phyloP scores from a whole-genome alignment of 2,329 filamentous ascomycete species.

The Hypoxylon sp. region DNA sequence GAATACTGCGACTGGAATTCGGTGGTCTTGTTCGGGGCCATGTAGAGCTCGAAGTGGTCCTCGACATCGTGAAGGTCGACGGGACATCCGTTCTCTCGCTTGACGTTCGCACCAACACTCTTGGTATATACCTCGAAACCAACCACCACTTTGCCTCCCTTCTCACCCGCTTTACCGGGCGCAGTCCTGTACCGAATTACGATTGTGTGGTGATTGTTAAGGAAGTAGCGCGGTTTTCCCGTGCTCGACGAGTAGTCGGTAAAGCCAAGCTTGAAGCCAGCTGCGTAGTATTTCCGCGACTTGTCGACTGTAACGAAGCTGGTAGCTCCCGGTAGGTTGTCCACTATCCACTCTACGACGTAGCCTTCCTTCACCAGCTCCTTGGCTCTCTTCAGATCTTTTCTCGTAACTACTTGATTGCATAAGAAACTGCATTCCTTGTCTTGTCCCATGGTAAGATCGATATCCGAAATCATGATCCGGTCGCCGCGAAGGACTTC shows the following conservation, averaged over 20 bases:
- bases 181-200: constrained; percentile 84
- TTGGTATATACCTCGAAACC: constrained; percentile 93
- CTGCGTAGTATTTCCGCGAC: constrained; percentile 87
- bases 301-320: constrained; percentile 91
- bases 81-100: constrained; percentile 78
- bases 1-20: constrained; percentile 64
- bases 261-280: constrained; percentile 90
- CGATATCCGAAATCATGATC: constrained; percentile 87
- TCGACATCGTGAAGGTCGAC: constrained; percentile 74
- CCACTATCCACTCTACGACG: constrained; percentile 93
- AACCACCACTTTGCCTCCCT: constrained; percentile 84
- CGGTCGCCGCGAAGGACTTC: constrained; percentile 90
- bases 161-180: constrained; percentile 76
- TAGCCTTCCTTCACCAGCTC: constrained; percentile 84
- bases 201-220: constrained; percentile 91
- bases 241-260: constrained; percentile 74
- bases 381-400: constrained; percentile 76
- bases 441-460: constrained; percentile 83
- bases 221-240: constrained; percentile 76
- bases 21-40: constrained; percentile 74
- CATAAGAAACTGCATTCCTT: constrained; percentile 81
- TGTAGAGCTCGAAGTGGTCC: constrained; percentile 77
- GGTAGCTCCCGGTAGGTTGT: constrained; percentile 90
- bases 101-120: constrained; percentile 76
- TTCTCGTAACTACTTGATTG: constrained; percentile 74